phyloP scores from a whole-genome alignment of 2,329 filamentous ascomycete genomes.

The Colletotrichum lupini region DNA sequence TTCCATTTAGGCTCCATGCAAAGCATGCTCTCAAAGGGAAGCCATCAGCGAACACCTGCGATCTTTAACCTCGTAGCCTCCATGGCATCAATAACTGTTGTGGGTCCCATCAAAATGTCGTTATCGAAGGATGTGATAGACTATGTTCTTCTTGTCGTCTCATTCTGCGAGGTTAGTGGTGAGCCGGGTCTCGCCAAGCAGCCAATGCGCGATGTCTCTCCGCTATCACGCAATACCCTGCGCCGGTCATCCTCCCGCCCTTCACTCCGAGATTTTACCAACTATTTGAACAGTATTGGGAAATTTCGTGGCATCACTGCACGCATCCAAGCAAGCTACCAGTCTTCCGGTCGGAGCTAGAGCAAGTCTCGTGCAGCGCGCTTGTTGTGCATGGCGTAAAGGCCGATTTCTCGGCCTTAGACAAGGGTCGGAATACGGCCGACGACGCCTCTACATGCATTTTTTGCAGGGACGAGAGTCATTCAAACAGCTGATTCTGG shows the following conservation, averaged over 20 bases:
- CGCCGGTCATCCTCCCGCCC: background rate
- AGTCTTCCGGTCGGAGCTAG: background rate
- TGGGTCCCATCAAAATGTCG: background rate
- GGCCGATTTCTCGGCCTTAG: background rate
- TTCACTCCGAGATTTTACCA: background rate
- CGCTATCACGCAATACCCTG: constrained; percentile 28
- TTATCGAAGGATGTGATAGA: background rate
- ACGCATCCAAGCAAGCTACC: background rate
- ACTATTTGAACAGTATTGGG: background rate
- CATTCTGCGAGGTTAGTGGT: background rate
- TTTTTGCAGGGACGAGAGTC: background rate
- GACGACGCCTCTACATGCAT: background rate
- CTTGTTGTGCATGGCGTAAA: background rate
- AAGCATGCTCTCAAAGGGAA: background rate
- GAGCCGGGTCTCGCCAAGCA: constrained; percentile 3
- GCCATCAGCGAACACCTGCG: background rate
- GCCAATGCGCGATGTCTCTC: constrained; percentile 22
- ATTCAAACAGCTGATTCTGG: background rate
- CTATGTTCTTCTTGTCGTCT: constrained; percentile 3
- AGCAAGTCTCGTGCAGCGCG: background rate
- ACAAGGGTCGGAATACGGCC: background rate
- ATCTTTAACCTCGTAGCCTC: background rate
- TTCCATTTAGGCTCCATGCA: background rate
- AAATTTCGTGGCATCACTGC: background rate
- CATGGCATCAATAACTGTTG: background rate